Conservation (phyloP, 2,329 filamentous ascomycete genomes). For the Pseudofabraea citricarpa region DNA sequence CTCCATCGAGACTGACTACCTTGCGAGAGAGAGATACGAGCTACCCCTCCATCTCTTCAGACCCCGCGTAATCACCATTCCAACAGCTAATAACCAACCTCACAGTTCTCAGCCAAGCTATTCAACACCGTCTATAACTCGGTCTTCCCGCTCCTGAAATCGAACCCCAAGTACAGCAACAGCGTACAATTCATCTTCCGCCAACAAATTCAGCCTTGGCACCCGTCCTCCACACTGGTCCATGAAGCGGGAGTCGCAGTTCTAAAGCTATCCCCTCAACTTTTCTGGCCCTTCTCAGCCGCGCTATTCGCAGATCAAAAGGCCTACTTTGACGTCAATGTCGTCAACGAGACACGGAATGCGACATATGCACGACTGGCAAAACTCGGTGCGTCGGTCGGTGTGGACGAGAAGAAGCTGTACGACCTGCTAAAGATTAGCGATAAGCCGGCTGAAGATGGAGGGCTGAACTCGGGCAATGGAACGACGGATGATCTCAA, state of each 20-base stretch:
- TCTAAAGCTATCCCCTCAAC: slow-evolving; percentile 58
- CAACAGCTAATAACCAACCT: too few relatives aligned
- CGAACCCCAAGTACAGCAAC: slow-evolving; percentile 22
- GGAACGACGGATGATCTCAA: slow-evolving; percentile 81
- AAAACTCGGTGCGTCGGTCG: slow-evolving; percentile 62
- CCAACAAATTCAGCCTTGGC: slow-evolving; percentile 92
- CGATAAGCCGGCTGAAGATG: slow-evolving; percentile 62
- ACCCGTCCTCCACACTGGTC: slow-evolving; percentile 75
- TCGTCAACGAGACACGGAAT: slow-evolving; percentile 82
- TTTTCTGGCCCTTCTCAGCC: slow-evolving; percentile 77
- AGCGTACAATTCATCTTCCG: slow-evolving; percentile 76
- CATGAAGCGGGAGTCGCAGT: slow-evolving; percentile 86
- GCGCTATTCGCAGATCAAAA: slow-evolving; percentile 49
- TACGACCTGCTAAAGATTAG: slow-evolving; percentile 64
- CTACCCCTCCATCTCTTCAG: background rate
- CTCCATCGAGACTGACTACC: background rate
- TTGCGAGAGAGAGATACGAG: background rate
- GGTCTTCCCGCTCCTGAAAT: slow-evolving; percentile 51
- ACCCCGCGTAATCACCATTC: too few relatives aligned
- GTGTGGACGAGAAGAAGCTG: slow-evolving; percentile 66
- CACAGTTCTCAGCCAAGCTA: slow-evolving; percentile 56
- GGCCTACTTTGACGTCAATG: slow-evolving; percentile 77
- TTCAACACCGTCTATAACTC: slow-evolving; percentile 71
- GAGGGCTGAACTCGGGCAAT: slow-evolving; percentile 73
- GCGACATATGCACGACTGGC: slow-evolving; percentile 76